Percentiles rank a stretch among this genome's conserved stretches.
Evolutionary conservation across 768 basidiomycete species (phyloP).

Genomic region (Hypholoma fasciculare): DNA sequence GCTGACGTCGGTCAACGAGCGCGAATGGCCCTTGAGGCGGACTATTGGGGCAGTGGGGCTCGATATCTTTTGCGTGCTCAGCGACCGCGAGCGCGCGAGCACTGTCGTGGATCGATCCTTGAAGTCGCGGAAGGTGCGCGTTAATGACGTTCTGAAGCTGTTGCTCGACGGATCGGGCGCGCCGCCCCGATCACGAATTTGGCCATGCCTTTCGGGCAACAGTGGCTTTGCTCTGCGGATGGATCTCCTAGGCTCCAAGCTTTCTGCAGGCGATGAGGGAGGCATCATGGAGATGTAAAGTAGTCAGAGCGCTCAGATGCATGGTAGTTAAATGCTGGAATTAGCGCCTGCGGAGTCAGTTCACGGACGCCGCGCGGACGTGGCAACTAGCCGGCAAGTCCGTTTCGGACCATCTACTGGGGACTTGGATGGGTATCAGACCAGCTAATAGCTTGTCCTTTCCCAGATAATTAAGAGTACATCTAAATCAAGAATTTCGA

Average conservation of each 20-base stretch:
- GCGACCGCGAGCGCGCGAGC: not conserved
- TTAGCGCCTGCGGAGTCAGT: not conserved
- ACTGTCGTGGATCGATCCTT: constrained; percentile 1
- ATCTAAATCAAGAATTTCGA: no score
- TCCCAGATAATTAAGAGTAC: no score
- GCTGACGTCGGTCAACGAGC: constrained; percentile 5
- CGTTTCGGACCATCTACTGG: no score
- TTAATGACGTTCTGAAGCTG: not conserved
- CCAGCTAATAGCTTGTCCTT: no score
- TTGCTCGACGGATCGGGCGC: not conserved
- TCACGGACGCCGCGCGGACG: no score
- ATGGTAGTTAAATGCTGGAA: not conserved
- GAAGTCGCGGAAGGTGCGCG: constrained; percentile 1
- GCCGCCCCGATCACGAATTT: not conserved
- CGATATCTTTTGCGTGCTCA: not conserved
- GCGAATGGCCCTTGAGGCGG: constrained; percentile 3
- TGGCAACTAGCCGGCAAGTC: no score
- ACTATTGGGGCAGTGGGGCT: not conserved
- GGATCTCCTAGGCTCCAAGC: not conserved
- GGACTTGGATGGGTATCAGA: no score
- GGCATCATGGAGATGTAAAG: no score
- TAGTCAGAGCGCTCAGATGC: not conserved
- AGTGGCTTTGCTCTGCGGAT: not conserved
- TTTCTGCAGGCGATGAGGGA: no score
- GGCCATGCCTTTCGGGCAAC: not conserved